These are phyloP conservation scores for Fusarium decemcellulare DNA, from an alignment of 2,329 filamentous ascomycete species.

Conservation along the genomic window DNA sequence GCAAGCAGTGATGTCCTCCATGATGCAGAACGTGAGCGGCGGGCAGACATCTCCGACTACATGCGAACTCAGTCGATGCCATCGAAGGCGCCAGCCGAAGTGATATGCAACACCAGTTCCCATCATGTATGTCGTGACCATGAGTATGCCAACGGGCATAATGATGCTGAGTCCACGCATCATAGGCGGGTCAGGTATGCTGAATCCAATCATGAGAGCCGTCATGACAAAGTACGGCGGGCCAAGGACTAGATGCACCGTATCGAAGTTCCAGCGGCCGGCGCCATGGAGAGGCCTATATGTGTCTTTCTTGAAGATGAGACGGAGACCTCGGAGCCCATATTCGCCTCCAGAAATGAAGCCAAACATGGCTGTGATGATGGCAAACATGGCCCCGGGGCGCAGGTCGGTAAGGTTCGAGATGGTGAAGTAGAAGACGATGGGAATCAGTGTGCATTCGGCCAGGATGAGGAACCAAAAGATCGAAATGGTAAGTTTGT, in stretches of 20 bases:
- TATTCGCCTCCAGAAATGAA: slow-evolving; percentile 62
- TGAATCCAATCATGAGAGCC: slow-evolving; percentile 36
- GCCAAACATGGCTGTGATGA: slow-evolving; percentile 63
- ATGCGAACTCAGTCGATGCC: slow-evolving; percentile 28
- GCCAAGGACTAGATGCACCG: slow-evolving; percentile 26
- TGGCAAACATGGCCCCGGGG: slow-evolving; percentile 55
- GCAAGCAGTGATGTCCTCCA: slow-evolving; percentile 34
- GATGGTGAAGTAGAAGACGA: slow-evolving; percentile 61
- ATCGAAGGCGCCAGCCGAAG: slow-evolving; percentile 18
- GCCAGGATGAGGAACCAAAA: slow-evolving; percentile 45
- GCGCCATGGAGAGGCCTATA: slow-evolving; percentile 21
- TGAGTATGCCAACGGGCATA: slow-evolving; percentile 34
- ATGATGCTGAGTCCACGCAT: slow-evolving; percentile 36
- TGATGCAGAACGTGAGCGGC: slow-evolving; percentile 25
- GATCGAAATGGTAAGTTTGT: slow-evolving; percentile 40
- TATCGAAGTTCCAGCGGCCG: slow-evolving; percentile 32
- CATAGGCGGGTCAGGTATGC: slow-evolving; percentile 32
- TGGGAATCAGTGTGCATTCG: slow-evolving; percentile 53
- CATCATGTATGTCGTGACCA: slow-evolving; percentile 35
- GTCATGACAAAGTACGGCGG: slow-evolving; percentile 37
- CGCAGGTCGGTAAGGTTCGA: slow-evolving; percentile 46
- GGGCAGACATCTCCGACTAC: slow-evolving; percentile 21
- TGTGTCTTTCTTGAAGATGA: slow-evolving; percentile 18
- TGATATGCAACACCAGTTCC: slow-evolving; percentile 29
- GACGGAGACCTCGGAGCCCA: slow-evolving; percentile 40